Evolutionary conservation across 768 basidiomycete species (phyloP).

Genomic region (Trametes meyenii): DNA sequence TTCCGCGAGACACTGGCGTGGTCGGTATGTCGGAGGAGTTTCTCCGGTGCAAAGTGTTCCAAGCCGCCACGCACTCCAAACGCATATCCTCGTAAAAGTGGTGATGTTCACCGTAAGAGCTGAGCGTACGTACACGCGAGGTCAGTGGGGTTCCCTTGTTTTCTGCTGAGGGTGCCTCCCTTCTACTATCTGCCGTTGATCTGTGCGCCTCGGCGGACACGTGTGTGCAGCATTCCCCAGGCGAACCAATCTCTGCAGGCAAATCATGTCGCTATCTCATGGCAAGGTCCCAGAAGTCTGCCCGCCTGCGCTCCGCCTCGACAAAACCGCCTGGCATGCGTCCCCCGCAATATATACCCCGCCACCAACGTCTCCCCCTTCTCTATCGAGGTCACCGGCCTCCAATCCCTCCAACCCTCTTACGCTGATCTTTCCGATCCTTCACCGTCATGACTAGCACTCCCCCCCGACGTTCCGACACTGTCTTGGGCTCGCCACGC

Average conservation of each 20-base stretch:
- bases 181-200: slow-evolving; percentile 12
- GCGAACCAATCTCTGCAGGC: slow-evolving; percentile 20
- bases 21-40: not conserved
- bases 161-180: too few species aligned
- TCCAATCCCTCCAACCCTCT: slow-evolving; percentile 3
- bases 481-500: slow-evolving; percentile 13
- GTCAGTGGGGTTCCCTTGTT: too few species aligned
- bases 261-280: slow-evolving; percentile 23
- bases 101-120: not conserved
- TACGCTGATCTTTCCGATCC: slow-evolving; percentile 8
- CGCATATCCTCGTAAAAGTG: not conserved
- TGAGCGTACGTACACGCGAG: not conserved
- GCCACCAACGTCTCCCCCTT: slow-evolving; percentile 1
- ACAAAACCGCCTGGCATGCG: slow-evolving; percentile 23
- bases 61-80: not conserved
- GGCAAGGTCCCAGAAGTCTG: slow-evolving; percentile 11
- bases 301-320: slow-evolving; percentile 19
- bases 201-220: slow-evolving; percentile 21
- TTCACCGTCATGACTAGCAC: slow-evolving; percentile 20
- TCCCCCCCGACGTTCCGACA: slow-evolving; percentile 19
- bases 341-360: slow-evolving; percentile 17
- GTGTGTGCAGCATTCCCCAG: slow-evolving; percentile 21
- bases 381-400: slow-evolving; percentile 20
- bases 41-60: not conserved
- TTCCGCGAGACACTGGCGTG: slow-evolving; percentile 15